phyloP scores from a whole-genome alignment of 106 monocot species.

The Dendrobium officinale region DNA sequence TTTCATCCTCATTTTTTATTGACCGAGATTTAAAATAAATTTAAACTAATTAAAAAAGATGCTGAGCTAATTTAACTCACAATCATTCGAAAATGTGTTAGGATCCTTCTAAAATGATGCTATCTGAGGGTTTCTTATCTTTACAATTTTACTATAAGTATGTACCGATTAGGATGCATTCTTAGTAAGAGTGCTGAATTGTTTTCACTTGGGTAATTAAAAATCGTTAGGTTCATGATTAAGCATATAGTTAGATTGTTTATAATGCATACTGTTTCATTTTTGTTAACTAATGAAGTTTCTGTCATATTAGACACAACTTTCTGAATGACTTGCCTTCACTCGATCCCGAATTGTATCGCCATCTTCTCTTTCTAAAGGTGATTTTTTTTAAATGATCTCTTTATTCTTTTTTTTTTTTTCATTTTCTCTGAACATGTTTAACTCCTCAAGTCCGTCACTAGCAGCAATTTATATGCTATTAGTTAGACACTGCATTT shows the following conservation, averaged over 20 bases:
- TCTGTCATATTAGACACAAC: slow-evolving; percentile 49
- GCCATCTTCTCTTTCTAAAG: slow-evolving; percentile 92
- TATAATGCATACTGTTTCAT: background rate
- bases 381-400: slow-evolving; percentile 14
- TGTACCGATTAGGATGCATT: background rate
- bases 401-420: background rate
- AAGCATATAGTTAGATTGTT: background rate
- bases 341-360: slow-evolving; percentile 92
- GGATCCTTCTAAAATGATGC: too few relatives aligned
- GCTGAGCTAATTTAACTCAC: too few relatives aligned
- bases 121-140: background rate
- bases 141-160: background rate
- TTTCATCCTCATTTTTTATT: too few relatives aligned
- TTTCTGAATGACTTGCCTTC: slow-evolving; percentile 96
- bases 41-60: too few relatives aligned
- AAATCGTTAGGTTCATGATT: background rate
- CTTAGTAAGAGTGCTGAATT: background rate
- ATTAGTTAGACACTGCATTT: background rate
- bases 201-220: background rate
- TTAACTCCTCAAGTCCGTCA: background rate
- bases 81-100: too few relatives aligned
- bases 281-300: background rate
- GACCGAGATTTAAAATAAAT: too few relatives aligned
- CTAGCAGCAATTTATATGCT: background rate
- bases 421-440: background rate